Conservation (phyloP, 1,284 basidiomycete genomes). For the Cystobasidium sp. region DNA sequence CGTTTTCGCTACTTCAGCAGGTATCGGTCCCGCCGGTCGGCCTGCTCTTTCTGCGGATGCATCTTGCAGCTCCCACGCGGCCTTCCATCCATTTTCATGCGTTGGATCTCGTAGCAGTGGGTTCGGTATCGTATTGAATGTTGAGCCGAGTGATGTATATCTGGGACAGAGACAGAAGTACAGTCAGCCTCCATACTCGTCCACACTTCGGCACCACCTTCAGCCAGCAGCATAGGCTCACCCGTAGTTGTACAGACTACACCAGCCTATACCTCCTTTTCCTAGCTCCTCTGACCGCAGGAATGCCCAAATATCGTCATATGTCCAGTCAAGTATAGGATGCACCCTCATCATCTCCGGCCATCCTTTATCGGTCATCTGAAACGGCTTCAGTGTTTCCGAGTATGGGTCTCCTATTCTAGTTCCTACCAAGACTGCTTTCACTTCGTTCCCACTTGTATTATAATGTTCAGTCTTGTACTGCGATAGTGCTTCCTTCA, state of each 20-base stretch:
- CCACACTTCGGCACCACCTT: background rate
- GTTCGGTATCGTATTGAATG: slow-evolving; percentile 90
- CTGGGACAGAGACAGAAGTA: slow-evolving; percentile 58
- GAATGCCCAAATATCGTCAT: slow-evolving; percentile 87
- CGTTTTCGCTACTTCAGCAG: slow-evolving; percentile 29
- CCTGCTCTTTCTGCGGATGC: slow-evolving; percentile 41
- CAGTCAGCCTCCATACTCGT: background rate
- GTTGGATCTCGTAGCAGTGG: slow-evolving; percentile 67
- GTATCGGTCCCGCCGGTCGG: slow-evolving; percentile 38
- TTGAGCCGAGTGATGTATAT: slow-evolving; percentile 94
- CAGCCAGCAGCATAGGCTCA: slow-evolving; percentile 57
- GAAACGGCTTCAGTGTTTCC: slow-evolving; percentile 68
- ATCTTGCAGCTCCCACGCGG: slow-evolving; percentile 49
- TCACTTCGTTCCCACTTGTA: slow-evolving; percentile 62
- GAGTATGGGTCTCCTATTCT: slow-evolving; percentile 88
- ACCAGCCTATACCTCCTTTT: slow-evolving; percentile 64
- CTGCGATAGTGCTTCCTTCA: slow-evolving; percentile 76
- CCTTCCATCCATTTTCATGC: slow-evolving; percentile 52
- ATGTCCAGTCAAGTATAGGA: slow-evolving; percentile 94
- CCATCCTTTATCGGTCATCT: slow-evolving; percentile 85
- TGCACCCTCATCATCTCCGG: slow-evolving; percentile 88
- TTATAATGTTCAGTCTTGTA: slow-evolving; percentile 65
- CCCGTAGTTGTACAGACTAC: slow-evolving; percentile 88
- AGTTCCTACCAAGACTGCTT: slow-evolving; percentile 87
- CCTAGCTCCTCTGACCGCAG: slow-evolving; percentile 70